Conservation (phyloP, 495 filamentous ascomycete genomes). For the Gamarada debralockiae region DNA sequence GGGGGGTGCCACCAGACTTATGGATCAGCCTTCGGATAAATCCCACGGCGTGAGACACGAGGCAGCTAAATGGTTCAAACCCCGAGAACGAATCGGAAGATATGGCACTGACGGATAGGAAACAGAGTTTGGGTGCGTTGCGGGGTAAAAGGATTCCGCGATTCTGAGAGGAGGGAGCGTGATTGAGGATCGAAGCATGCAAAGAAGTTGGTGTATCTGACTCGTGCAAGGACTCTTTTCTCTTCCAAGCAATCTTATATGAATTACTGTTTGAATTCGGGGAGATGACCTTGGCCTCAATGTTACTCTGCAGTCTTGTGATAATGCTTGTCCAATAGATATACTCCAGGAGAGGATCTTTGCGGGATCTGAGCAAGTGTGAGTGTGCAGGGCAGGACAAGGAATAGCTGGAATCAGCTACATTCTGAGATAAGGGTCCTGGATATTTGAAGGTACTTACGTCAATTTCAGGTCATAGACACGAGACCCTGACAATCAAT, state of each 20-base stretch:
- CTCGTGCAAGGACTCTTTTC: constrained; percentile 6
- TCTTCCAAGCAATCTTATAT: neutral
- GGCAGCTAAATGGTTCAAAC: neutral
- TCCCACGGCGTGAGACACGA: neutral
- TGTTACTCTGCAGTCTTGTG: constrained; percentile 7
- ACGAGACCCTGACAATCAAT: too few species aligned
- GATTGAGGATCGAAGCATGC: neutral
- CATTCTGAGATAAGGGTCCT: too few species aligned
- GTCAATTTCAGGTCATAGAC: neutral
- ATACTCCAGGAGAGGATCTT: neutral
- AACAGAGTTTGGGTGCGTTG: constrained; percentile 1
- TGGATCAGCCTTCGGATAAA: neutral
- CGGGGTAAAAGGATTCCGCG: constrained; percentile 15
- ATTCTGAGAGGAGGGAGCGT: neutral
- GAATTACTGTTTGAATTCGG: constrained; percentile 4
- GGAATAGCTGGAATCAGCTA: neutral
- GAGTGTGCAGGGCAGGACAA: neutral
- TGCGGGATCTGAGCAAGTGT: neutral
- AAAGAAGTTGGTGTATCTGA: neutral
- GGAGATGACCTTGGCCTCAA: too few species aligned
- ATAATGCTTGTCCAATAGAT: constrained; percentile 7
- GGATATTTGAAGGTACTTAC: neutral
- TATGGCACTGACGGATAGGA: too few species aligned
- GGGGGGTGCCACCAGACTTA: neutral
- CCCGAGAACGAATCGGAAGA: constrained; percentile 7